Base-by-base conservation (phyloP, 1,284 basidiomycete genomes). In the Trichosporon sp. region DNA sequence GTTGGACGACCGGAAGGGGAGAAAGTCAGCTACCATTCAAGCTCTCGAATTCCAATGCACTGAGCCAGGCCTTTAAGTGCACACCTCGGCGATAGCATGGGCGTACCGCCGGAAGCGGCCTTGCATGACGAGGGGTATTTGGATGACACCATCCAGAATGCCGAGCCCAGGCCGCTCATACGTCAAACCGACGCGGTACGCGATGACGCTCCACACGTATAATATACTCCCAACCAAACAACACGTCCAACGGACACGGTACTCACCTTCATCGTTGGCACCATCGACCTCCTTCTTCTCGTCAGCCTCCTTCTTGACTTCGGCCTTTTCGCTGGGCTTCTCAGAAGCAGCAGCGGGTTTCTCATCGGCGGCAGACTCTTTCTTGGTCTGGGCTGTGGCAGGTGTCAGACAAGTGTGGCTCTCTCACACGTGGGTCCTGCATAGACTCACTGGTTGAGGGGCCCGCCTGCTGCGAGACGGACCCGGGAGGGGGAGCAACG, bases 401-500 rank as follows among this genome's bases (percentile, higher is more conserved):
- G 35, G 25, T 27, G 34, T 29, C 29, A 13, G 31, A 34, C 34
- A 6, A 13, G 3, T 34, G 31, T 38, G 27, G 31, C 42, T n/a
- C n/a, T 42, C 23, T 29, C 31, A 53, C 31, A 53, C 23, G 13
- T 29, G 53, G 29, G 25, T 31, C 29, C 23, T 58, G 56, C 56
- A 60, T n/a, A 29, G 29, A 63, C 71, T 67, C 60, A 72, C 71
- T 65, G 21, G 67, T 42, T 8, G 69, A 64, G 11, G 69, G 32
- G 25, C 62, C 44, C 8, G 66, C 58, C 8, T 68, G 66, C 56
- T 60, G 56, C 1, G 75, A 71, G 12, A 73, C 51, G 1, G 66
- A 34, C 8, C 73, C 73, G 13, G 72, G 73, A 11, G 68, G 62
- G 11, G 68, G 68, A 32, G 73, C 73, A 2, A 75, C 70, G 12